These are phyloP conservation scores for Hypoxylon sp. DNA, from an alignment of 2,329 filamentous ascomycete genomes.

Conservation along the genomic window DNA sequence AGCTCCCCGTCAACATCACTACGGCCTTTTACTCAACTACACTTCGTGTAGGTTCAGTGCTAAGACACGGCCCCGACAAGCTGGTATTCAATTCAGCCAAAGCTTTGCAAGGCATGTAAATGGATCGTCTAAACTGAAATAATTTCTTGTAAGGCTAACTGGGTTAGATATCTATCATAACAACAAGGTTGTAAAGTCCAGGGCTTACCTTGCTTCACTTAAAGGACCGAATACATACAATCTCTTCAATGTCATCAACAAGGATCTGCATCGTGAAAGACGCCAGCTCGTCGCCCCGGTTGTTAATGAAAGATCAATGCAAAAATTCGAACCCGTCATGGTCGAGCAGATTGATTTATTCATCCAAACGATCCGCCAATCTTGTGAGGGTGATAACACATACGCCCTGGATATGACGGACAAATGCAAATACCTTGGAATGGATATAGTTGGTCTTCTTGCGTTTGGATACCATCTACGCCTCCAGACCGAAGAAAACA, in stretches of 20 bases:
- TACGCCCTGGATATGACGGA: constrained; percentile 8
- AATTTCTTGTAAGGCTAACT: too few species aligned
- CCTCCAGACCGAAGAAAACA: background rate
- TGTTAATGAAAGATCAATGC: constrained; percentile 11
- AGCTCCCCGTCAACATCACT: too few species aligned
- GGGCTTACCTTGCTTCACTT: too few species aligned
- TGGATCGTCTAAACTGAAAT: too few species aligned
- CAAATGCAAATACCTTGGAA: background rate
- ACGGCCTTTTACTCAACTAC: too few species aligned
- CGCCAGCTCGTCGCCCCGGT: constrained; percentile 12
- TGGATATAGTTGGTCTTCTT: background rate
- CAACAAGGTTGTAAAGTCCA: too few species aligned
- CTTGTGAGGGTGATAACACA: too few species aligned
- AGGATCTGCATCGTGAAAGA: constrained; percentile 12
- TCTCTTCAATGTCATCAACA: constrained; percentile 14
- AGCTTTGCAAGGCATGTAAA: too few species aligned
- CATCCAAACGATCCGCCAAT: constrained; percentile 9
- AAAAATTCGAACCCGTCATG: constrained; percentile 14
- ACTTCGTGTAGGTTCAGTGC: too few species aligned
- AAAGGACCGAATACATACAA: background rate
- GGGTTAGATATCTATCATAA: too few species aligned
- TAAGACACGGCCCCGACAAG: too few species aligned
- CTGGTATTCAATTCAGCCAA: too few species aligned
- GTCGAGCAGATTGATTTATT: constrained; percentile 7
- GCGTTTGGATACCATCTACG: background rate